These are phyloP conservation scores for Leptographium wingfieldii DNA, from an alignment of 2,329 filamentous ascomycete species.

Conservation along the genomic window DNA sequence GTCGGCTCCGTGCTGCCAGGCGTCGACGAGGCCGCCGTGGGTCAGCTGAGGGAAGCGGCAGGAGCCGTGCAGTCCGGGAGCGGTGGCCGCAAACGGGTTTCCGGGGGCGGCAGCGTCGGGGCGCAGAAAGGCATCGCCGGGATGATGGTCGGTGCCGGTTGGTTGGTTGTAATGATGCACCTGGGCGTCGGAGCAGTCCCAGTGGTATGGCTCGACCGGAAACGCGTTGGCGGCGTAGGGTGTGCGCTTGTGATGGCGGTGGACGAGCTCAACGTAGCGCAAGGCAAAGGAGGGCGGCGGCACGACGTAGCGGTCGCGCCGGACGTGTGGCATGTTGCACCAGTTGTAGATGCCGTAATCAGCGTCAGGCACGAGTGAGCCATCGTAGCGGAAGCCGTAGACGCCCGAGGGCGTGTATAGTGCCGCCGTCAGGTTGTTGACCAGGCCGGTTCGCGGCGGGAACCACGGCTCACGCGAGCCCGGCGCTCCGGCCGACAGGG, in stretches of 20 bases:
- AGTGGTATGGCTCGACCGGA: constrained; percentile 57
- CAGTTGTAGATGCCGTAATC: constrained; percentile 60
- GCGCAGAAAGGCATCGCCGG: constrained; percentile 41
- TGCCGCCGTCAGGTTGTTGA: constrained; percentile 19
- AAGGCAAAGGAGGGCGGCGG: constrained; percentile 31
- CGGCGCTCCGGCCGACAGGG: background rate
- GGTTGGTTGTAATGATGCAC: constrained; percentile 58
- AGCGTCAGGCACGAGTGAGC: constrained; percentile 42
- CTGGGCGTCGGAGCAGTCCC: constrained; percentile 59
- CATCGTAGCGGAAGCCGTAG: constrained; percentile 64
- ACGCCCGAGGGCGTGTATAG: constrained; percentile 31
- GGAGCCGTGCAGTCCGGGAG: constrained; percentile 55
- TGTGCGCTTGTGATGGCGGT: constrained; percentile 75
- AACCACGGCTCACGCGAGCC: constrained; percentile 16
- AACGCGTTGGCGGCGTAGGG: constrained; percentile 70
- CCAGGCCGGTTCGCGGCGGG: constrained; percentile 14
- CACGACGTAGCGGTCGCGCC: constrained; percentile 48
- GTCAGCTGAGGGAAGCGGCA: constrained; percentile 80
- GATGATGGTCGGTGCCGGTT: constrained; percentile 17
- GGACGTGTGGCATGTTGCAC: constrained; percentile 84
- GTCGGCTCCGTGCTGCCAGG: constrained; percentile 64
- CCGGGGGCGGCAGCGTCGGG: constrained; percentile 40
- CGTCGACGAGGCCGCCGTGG: constrained; percentile 56
- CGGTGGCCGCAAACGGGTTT: constrained; percentile 53
- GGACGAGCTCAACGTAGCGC: constrained; percentile 65